These are phyloP conservation scores for Dactylonectria macrodidyma DNA, from an alignment of 2,329 filamentous ascomycete genomes.

Conservation along the genomic window DNA sequence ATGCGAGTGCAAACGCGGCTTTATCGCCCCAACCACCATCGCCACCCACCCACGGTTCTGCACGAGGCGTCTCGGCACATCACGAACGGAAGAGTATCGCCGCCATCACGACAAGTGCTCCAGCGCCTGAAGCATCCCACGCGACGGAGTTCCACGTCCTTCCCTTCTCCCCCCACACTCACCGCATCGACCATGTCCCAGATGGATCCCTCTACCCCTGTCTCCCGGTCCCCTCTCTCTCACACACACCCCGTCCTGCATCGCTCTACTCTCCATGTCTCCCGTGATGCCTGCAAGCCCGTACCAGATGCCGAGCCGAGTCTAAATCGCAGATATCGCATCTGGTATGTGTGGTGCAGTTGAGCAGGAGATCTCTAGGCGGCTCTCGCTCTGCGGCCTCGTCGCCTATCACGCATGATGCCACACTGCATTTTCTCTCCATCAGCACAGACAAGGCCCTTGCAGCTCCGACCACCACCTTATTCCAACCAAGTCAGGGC, in stretches of 20 bases:
- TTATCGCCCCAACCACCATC: conserved; percentile 19
- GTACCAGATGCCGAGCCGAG: conserved; percentile 22
- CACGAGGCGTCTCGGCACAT: conserved; percentile 2
- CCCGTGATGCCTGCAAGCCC: conserved; percentile 24
- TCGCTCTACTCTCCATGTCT: conserved; percentile 12
- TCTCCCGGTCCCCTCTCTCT: conserved; percentile 30
- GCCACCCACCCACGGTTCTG: conserved; percentile 9
- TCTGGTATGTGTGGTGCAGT: conserved; percentile 8
- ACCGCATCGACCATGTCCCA: conserved; percentile 42
- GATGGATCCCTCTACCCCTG: conserved; percentile 30
- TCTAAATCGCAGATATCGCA: conserved; percentile 24
- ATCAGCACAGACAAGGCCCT: neutral
- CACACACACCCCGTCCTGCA: conserved; percentile 21
- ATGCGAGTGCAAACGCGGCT: neutral
- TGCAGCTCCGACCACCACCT: conserved; percentile 8
- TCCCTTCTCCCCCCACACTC: conserved; percentile 41
- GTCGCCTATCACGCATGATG: neutral
- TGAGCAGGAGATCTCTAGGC: conserved; percentile 13
- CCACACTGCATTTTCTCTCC: conserved; percentile 7
- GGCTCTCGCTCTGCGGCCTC: conserved; percentile 19
- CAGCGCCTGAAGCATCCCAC: conserved; percentile 7
- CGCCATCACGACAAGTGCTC: neutral
- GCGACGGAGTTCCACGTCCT: conserved; percentile 29
- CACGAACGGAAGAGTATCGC: neutral
- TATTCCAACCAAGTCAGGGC: neutral